Evolutionary conservation across 495 filamentous ascomycete genomes (phyloP), one percentile per base, ranked within the genome.

Genomic region (Podospora tetraspora): DNA sequence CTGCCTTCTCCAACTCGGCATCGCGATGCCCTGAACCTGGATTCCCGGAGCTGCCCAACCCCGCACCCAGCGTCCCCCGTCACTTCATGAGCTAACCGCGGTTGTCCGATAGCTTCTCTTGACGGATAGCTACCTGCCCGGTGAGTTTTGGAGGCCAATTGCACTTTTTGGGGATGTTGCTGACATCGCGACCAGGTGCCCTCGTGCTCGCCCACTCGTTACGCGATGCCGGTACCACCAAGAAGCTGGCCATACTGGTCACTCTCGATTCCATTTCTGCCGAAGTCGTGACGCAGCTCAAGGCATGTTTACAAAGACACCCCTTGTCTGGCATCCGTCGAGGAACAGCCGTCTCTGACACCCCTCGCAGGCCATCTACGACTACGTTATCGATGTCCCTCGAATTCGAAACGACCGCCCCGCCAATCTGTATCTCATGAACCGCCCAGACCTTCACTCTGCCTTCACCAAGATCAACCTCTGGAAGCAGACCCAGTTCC

Each of bases 381-480:
- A 99, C 81, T 89, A 93, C 73, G 81, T 97, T 63, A 93, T 98
- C 70, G 90, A 93, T 58, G 92, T 97, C 63, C 82, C 88, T 52
- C 87, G 87, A 52, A 88, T 97, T 68, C 84, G 84, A 64, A 98
- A 92, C 75, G 84, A 84, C 59, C 85, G 86, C 21, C 91, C 92
- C 1, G 88, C 88, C 58, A 97, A 97, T 73, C 86, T 99, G 61
- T 89, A 88, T 79, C 85, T 97, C 37, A 97, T 99, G 93, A 87
- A 92, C 73, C 92, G 95, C 34, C 86, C 88, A 62, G 96, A 99
- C 74, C 85, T 99, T 22, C 87, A 91, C 72, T 90, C 92, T 21
- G 90, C 94, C 65, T 97, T 97, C 76, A 98, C 95, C 65, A 99
- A 99, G 82, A 93, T 99, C 77, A 88, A 91, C 68, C 84, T 99